phyloP scores from a whole-genome alignment of 2,329 filamentous ascomycete genomes.

The Bipolaris zeicola region DNA sequence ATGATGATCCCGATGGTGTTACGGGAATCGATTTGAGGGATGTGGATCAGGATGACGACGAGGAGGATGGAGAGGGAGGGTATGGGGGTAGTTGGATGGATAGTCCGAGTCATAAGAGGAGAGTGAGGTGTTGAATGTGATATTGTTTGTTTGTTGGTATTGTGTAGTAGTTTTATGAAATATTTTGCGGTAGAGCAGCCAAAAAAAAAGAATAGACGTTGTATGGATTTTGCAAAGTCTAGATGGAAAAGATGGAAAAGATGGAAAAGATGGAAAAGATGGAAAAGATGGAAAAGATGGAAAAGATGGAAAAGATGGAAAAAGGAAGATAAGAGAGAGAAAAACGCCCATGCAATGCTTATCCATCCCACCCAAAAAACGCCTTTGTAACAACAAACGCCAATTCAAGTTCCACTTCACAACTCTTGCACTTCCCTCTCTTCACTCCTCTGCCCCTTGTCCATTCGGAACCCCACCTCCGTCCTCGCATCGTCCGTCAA shows the following conservation, averaged over 20 bases:
- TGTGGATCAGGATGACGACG: slow-evolving; percentile 32
- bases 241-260: background rate
- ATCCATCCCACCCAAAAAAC: background rate
- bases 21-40: slow-evolving; percentile 17
- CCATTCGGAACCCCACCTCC: slow-evolving; percentile 41
- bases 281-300: background rate
- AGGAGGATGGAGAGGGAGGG: slow-evolving; percentile 34
- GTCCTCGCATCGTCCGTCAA: slow-evolving; percentile 45
- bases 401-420: background rate
- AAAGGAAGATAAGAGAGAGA: background rate
- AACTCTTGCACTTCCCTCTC: slow-evolving; percentile 5
- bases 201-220: background rate
- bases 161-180: no score
- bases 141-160: background rate
- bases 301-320: background rate
- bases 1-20: slow-evolving; percentile 22
- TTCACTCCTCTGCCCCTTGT: slow-evolving; percentile 14
- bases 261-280: background rate
- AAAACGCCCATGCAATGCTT: slow-evolving; percentile 11
- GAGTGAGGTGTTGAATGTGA: background rate
- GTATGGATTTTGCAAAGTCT: background rate
- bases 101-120: slow-evolving; percentile 33
- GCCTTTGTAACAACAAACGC: background rate
- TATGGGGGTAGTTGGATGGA: slow-evolving; percentile 37
- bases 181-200: no score